Base-by-base conservation (phyloP, 1,284 basidiomycete genomes). In the Cronartium quercuum region DNA sequence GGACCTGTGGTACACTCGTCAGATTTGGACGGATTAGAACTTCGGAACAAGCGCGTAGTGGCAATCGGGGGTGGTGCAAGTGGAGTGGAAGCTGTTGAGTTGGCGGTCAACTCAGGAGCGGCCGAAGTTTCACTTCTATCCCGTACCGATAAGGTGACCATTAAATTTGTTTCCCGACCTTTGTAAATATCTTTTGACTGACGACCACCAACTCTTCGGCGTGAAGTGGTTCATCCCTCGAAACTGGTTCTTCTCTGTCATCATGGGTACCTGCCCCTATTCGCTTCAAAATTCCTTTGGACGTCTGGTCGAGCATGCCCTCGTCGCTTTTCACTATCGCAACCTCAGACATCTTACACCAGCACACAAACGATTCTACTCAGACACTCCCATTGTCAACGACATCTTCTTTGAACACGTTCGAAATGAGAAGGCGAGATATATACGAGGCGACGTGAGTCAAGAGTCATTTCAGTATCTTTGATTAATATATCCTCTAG, bases 371-470 rank as follows among this genome's bases (percentile, higher is more conserved):
- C 61, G 69, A 13, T 66, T 73, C 38, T 73, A 65, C 55, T 40
- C 61, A 5, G 64, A 73, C 21, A 73, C 69, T 29, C 69, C 69
- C 21, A 73, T 73, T 51, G 69, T 73, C 62, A 73, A 73, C 37
- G 61, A 38, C 15, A 62, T 64, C 2, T 73, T 73, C 35, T 66
- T 73, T 21, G 47, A 65, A 65, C 63, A 64, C 9, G 69, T 65
- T 9, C 69, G 69, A 21, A 35, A 47, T 34, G 51, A 47, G 15
- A 61, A 47, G 9, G 69, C 69, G 7, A 47, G 64, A 57, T 73
- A 73, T 44, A 51, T 73, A n/a, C 29, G 69, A 42, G 69, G 61
- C 4, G 40, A 70, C 29, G 68, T 64, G 18, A 57, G 34, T 34
- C 18, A 6, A 15, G 1, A 15, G 15, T 13, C 1, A 51, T 51